Conservation (phyloP, 2,329 filamentous ascomycete genomes). For the Sarocladium brachiariae region DNA sequence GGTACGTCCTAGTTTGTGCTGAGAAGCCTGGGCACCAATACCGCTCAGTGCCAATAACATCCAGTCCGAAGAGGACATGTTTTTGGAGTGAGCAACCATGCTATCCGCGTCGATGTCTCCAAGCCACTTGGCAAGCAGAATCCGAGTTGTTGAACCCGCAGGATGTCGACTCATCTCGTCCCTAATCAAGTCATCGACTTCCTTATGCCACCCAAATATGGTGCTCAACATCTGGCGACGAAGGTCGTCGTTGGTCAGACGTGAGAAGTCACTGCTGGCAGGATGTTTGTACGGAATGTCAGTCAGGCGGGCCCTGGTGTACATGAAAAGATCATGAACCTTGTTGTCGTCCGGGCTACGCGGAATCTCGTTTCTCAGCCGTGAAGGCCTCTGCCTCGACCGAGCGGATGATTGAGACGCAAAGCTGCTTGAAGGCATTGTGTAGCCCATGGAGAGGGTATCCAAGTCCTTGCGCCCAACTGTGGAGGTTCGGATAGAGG, state of each 20-base stretch:
- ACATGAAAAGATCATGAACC: slow-evolving; percentile 77
- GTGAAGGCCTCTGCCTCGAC: slow-evolving; percentile 51
- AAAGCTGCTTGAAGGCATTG: slow-evolving; percentile 27
- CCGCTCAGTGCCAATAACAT: slow-evolving; percentile 90
- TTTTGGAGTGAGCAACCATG: slow-evolving; percentile 71
- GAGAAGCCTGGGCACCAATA: slow-evolving; percentile 67
- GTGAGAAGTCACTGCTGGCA: slow-evolving; percentile 47
- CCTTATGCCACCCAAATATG: slow-evolving; percentile 91
- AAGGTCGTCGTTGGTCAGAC: slow-evolving; percentile 70
- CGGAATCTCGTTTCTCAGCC: slow-evolving; percentile 72
- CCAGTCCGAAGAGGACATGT: slow-evolving; percentile 94
- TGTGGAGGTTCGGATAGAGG: slow-evolving; percentile 35
- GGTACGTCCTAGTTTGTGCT: slow-evolving; percentile 83
- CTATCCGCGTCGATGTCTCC: slow-evolving; percentile 77
- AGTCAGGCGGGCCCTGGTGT: slow-evolving; percentile 69
- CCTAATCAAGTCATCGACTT: slow-evolving; percentile 71
- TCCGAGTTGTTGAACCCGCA: slow-evolving; percentile 65
- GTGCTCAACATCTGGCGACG: slow-evolving; percentile 85
- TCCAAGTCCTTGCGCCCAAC: slow-evolving; percentile 31
- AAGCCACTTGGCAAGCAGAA: slow-evolving; percentile 88
- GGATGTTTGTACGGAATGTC: slow-evolving; percentile 77
- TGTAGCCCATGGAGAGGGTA: slow-evolving; percentile 45
- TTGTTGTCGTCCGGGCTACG: slow-evolving; percentile 64
- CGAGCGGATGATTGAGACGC: slow-evolving; percentile 42
- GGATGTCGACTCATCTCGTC: slow-evolving; percentile 77